These are phyloP conservation scores for Vaccinium macrocarpon DNA, from an alignment of 148 eudicot genomes.

Conservation along the genomic window DNA sequence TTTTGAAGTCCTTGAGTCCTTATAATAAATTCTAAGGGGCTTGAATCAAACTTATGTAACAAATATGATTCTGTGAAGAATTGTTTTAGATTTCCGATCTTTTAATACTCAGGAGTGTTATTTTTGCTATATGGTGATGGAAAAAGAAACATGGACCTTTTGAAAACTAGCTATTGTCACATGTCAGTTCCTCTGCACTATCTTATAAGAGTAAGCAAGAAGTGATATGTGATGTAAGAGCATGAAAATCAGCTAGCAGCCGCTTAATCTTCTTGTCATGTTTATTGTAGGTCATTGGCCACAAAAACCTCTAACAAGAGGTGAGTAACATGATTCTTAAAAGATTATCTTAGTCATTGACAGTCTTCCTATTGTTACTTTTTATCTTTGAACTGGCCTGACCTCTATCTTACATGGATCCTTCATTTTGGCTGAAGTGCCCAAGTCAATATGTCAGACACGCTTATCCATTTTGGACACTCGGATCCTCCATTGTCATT, in stretches of 20 bases:
- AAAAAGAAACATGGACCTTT: not conserved
- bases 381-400: not conserved
- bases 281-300: constrained; percentile 4
- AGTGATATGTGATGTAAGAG: not conserved
- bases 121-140: not conserved
- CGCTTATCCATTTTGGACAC: no score
- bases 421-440: no score
- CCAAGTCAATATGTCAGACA: no score
- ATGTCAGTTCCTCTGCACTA: not conserved
- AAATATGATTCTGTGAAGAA: not conserved
- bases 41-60: not conserved
- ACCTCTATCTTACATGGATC: not conserved
- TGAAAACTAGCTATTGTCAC: not conserved
- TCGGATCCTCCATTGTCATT: no score
- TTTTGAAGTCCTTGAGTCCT: not conserved
- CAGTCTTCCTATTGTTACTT: not conserved
- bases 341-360: not conserved
- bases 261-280: constrained; percentile 1
- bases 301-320: not conserved
- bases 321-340: not conserved
- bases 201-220: not conserved
- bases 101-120: no score
- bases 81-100: not conserved
- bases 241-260: not conserved
- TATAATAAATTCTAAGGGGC: not conserved